Evolutionary conservation across 2,329 filamentous ascomycete species (phyloP).

Genomic region (Eutypa lata): DNA sequence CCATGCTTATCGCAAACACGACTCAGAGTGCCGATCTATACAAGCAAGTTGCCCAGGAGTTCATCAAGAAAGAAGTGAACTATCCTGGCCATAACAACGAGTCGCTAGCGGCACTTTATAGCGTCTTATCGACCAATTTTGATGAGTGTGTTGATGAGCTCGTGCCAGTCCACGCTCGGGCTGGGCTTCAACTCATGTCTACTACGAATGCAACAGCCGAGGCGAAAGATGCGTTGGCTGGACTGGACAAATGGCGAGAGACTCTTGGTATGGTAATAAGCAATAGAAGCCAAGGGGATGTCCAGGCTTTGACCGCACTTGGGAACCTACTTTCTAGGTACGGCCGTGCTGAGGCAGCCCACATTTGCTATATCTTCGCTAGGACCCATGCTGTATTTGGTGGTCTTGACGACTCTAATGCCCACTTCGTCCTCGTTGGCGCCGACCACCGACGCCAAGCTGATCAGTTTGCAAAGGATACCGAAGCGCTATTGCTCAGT

Average conservation of each 20-base stretch:
- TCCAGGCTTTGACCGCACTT: conserved; percentile 72
- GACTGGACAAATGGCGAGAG: conserved; percentile 91
- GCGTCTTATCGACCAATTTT: conserved; percentile 87
- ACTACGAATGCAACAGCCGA: conserved; percentile 60
- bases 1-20: conserved; percentile 79
- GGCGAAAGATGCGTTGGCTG: conserved; percentile 72
- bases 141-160: conserved; percentile 96
- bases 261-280: conserved; percentile 81
- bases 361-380: conserved; percentile 90
- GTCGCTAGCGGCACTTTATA: conserved; percentile 86
- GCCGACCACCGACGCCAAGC: conserved; percentile 73
- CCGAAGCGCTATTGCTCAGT: conserved; percentile 87
- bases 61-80: conserved; percentile 92
- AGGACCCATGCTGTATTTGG: conserved; percentile 68
- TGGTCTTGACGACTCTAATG: conserved; percentile 76
- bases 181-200: conserved; percentile 86
- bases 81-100: conserved; percentile 76
- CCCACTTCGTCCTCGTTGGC: conserved; percentile 80
- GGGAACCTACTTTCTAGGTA: conserved; percentile 82
- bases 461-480: conserved; percentile 72
- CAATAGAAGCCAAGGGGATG: conserved; percentile 81
- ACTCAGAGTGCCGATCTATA: conserved; percentile 74
- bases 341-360: conserved; percentile 84
- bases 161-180: conserved; percentile 86
- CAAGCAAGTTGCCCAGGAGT: conserved; percentile 92